Conservation (phyloP, 768 basidiomycete species). For the Tricholoma hemisulphureum region DNA sequence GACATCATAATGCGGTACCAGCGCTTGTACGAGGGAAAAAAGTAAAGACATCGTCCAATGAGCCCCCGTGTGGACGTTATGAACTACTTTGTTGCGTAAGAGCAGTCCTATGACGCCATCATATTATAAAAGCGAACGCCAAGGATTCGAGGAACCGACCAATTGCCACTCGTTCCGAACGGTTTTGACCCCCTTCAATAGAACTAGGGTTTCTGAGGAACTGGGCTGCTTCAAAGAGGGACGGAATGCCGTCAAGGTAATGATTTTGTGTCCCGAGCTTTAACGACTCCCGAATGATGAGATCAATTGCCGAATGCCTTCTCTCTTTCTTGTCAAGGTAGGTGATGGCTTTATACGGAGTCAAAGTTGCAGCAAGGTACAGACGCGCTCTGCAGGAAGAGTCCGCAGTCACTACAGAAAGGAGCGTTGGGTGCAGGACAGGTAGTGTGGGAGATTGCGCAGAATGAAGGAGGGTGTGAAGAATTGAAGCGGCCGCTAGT, state of each 20-base stretch:
- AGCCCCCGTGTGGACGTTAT: constrained; percentile 58
- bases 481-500: constrained; percentile 56
- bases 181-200: constrained; percentile 31
- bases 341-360: constrained; percentile 61
- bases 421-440: constrained; percentile 45
- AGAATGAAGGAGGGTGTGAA: constrained; percentile 47
- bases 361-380: constrained; percentile 77
- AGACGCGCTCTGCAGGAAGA: constrained; percentile 52
- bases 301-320: constrained; percentile 54
- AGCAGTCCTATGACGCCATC: constrained; percentile 49
- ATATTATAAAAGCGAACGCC: constrained; percentile 1
- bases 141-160: constrained; percentile 39
- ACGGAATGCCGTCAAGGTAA: constrained; percentile 73
- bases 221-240: constrained; percentile 56
- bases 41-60: constrained; percentile 72
- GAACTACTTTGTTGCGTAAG: constrained; percentile 64
- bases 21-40: constrained; percentile 74
- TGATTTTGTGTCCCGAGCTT: constrained; percentile 81
- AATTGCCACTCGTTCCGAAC: constrained; percentile 55
- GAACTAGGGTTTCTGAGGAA: constrained; percentile 39
- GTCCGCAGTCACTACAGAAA: constrained; percentile 39
- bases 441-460: constrained; percentile 32
- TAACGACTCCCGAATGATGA: constrained; percentile 77
- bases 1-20: constrained; percentile 52
- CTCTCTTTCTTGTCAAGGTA: constrained; percentile 69